Conservation (phyloP, 257 asterid species). For the Vinca minor region DNA sequence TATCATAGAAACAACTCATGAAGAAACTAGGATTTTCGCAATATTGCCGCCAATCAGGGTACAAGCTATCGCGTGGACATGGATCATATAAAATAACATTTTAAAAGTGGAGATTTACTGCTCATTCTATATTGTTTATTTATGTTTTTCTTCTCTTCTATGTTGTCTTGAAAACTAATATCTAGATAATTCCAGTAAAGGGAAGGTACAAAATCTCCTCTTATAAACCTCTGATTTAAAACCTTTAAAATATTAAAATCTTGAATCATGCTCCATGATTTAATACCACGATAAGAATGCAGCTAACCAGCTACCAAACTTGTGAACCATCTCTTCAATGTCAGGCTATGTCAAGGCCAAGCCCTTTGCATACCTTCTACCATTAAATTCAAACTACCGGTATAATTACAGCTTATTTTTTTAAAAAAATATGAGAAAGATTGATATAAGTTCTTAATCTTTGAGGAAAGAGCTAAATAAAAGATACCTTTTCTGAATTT, state of each 20-base stretch:
- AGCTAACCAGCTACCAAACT: neutral
- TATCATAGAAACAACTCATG: neutral
- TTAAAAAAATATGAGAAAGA: neutral
- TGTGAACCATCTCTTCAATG: neutral
- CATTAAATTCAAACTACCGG: neutral
- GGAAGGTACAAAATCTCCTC: no score
- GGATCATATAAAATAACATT: no score
- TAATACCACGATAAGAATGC: neutral
- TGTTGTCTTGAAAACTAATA: no score
- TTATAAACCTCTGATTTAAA: neutral
- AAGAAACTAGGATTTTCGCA: neutral
- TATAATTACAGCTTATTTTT: neutral
- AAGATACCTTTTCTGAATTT: neutral
- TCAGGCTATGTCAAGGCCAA: neutral
- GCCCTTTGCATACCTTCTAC: neutral
- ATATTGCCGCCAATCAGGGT: neutral
- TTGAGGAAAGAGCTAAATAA: constrained; percentile 1
- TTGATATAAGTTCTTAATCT: neutral
- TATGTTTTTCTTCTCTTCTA: no score
- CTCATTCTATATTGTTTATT: no score
- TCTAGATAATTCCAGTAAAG: no score
- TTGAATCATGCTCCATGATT: neutral
- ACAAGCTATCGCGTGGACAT: no score
- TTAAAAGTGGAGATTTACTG: no score
- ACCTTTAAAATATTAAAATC: neutral